Evolutionary conservation across 176 grass and related monocot genomes (phyloP).

Genomic region (Panicum miliaceum): DNA sequence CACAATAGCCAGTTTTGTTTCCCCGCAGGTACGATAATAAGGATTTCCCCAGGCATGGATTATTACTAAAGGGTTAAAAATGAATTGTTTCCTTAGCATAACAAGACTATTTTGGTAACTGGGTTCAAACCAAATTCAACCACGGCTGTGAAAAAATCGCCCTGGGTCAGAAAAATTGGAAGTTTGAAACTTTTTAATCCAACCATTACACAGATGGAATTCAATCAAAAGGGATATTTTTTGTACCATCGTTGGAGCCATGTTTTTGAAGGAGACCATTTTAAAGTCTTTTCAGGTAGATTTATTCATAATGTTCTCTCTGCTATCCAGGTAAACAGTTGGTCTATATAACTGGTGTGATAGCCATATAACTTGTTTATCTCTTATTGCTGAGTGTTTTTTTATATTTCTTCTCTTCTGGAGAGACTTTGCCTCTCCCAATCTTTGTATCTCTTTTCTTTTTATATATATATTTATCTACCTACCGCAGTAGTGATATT

Average conservation of each 20-base stretch:
- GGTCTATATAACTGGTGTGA: not conserved
- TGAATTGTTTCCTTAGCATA: not conserved
- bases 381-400: too few species aligned
- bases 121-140: not conserved
- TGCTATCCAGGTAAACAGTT: not conserved
- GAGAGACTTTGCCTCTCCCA: too few species aligned
- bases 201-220: not conserved
- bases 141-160: not conserved
- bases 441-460: too few species aligned
- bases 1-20: not conserved
- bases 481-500: not conserved
- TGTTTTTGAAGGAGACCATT: not conserved
- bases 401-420: too few species aligned
- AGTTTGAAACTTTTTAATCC: not conserved
- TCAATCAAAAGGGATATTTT: slow-evolving; percentile 18
- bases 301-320: not conserved
- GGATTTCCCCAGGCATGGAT: not conserved
- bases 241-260: not conserved
- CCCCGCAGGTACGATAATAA: not conserved
- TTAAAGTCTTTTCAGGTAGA: not conserved
- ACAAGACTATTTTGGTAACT: not conserved
- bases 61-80: not conserved
- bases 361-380: too few species aligned
- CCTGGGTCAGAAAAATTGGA: not conserved
- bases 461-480: not conserved